These are phyloP conservation scores for Dionaea muscipula DNA, from an alignment of 179 eudicot genomes.

Conservation along the genomic window DNA sequence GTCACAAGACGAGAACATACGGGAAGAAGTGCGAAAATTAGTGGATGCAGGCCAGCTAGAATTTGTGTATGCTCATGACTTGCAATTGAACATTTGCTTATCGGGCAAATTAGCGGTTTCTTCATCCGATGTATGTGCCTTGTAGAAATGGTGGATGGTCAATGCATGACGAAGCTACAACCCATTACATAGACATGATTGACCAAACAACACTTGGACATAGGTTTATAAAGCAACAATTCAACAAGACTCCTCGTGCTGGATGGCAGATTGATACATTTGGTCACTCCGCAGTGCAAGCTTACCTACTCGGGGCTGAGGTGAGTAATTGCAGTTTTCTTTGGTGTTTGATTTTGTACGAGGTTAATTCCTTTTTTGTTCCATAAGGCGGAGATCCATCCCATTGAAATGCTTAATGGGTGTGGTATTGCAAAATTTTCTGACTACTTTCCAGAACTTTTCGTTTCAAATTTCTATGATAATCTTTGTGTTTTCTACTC, in stretches of 20 bases:
- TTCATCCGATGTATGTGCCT: not conserved
- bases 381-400: not conserved
- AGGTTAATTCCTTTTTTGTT: not conserved
- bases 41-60: conserved; percentile 63
- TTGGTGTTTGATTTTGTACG: not conserved
- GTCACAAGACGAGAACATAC: conserved; percentile 42
- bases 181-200: conserved; percentile 84
- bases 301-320: conserved; percentile 79
- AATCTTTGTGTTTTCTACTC: too few relatives aligned
- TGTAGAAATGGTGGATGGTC: conserved; percentile 91
- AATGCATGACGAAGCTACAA: conserved; percentile 88
- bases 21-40: conserved; percentile 44
- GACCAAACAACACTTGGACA: conserved; percentile 93
- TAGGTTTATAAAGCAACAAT: conserved; percentile 38
- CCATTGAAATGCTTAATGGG: not conserved
- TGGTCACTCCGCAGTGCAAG: conserved; percentile 94
- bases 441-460: too few relatives aligned
- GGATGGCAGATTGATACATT: conserved; percentile 98
- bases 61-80: conserved; percentile 40
- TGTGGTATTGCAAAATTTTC: too few relatives aligned
- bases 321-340: conserved; percentile 15
- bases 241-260: conserved; percentile 71
- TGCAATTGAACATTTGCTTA: not conserved
- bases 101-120: not conserved
- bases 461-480: too few relatives aligned